Conservation (phyloP, 768 basidiomycete species). For the Calocybe cyanea region DNA sequence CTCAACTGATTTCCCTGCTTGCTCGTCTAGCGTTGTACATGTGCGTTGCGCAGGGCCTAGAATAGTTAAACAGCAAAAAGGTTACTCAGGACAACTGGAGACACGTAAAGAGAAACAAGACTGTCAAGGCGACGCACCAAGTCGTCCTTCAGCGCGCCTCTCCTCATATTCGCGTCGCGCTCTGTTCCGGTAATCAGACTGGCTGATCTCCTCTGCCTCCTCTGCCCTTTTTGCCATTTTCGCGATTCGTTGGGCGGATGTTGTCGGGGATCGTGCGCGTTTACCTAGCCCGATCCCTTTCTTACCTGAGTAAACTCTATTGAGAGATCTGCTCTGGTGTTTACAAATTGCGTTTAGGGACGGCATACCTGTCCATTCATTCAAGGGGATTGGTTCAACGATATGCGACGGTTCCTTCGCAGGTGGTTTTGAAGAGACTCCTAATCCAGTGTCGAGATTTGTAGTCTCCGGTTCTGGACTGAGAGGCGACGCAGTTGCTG, state of each 20-base stretch:
- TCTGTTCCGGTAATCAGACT: constrained; percentile 65
- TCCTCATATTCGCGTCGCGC: constrained; percentile 73
- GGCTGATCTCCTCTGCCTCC: constrained; percentile 56
- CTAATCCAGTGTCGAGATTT: background rate
- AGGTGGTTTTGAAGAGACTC: background rate
- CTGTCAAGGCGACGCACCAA: constrained; percentile 32
- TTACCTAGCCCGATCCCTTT: constrained; percentile 73
- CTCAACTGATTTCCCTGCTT: constrained; percentile 57
- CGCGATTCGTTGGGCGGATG: constrained; percentile 56
- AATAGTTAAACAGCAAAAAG: constrained; percentile 1
- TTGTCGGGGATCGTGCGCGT: constrained; percentile 61
- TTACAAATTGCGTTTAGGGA: constrained; percentile 4
- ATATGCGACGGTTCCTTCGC: constrained; percentile 31
- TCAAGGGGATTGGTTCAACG: constrained; percentile 67
- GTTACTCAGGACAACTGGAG: background rate
- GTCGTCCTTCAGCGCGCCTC: constrained; percentile 64
- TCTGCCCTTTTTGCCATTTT: constrained; percentile 81
- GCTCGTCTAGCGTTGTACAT: constrained; percentile 72
- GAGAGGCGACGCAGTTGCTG: background rate
- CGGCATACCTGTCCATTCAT: constrained; percentile 76
- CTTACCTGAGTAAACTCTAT: constrained; percentile 47
- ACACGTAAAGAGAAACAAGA: no score
- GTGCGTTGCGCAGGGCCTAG: constrained; percentile 66
- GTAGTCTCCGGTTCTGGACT: constrained; percentile 3
- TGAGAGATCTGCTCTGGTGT: background rate